Percentiles rank a stretch among this genome's conserved stretches.
These are phyloP conservation scores for Boletales sp. DNA, from an alignment of 768 basidiomycete species.

Conservation along the genomic window DNA sequence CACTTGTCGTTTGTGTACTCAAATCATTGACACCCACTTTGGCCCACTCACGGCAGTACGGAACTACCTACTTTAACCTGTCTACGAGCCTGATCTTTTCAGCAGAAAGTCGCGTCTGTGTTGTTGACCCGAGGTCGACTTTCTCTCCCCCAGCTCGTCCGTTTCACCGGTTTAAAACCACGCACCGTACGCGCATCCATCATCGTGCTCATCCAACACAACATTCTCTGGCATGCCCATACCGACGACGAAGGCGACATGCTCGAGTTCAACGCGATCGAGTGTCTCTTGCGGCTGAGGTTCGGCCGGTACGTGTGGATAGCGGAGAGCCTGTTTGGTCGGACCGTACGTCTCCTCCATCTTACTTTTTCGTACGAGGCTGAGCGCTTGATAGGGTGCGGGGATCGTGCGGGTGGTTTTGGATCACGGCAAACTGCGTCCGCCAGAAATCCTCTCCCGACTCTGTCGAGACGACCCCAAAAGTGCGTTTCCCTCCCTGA, in stretches of 20 bases:
- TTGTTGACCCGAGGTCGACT: conserved; percentile 83
- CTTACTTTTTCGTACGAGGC: no score
- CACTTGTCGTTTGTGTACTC: conserved; percentile 55
- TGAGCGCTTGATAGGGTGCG: conserved; percentile 47
- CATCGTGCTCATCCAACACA: conserved; percentile 85
- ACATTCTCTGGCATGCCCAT: conserved; percentile 82
- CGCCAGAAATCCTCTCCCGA: conserved; percentile 61
- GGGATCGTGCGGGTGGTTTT: conserved; percentile 74
- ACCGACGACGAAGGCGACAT: conserved; percentile 70
- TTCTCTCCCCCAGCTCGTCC: conserved; percentile 63
- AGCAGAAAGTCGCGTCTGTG: conserved; percentile 66
- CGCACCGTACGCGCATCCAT: conserved; percentile 67
- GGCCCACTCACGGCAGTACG: conserved; percentile 64
- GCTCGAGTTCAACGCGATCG: conserved; percentile 78
- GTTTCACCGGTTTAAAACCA: conserved; percentile 64
- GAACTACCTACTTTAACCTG: neutral
- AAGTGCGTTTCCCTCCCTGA: conserved; percentile 38
- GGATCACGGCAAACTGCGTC: conserved; percentile 82
- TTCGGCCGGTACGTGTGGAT: conserved; percentile 82
- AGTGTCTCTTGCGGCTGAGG: conserved; percentile 76
- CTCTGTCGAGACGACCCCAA: conserved; percentile 54
- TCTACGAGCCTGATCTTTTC: conserved; percentile 1
- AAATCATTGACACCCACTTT: conserved; percentile 64
- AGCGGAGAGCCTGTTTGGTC: conserved; percentile 68
- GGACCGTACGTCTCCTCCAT: conserved; percentile 46